These are phyloP conservation scores for Phialophora verrucosa DNA, from an alignment of 2,329 filamentous ascomycete genomes.

Conservation along the genomic window DNA sequence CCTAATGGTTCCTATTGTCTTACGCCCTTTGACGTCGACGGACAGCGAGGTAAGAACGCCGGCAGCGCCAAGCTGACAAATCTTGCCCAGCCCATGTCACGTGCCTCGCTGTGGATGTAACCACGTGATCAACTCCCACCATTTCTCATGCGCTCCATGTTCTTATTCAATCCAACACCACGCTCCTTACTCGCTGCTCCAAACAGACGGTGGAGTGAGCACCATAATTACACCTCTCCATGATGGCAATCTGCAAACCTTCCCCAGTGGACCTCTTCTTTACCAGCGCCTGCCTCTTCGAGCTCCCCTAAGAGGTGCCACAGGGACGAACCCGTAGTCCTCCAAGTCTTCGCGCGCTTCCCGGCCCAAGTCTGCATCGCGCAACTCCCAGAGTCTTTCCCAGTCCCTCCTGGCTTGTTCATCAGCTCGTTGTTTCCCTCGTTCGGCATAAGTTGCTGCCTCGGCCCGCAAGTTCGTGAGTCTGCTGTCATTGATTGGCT, in stretches of 20 bases:
- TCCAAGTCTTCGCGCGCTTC: conserved; percentile 3
- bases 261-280: not conserved
- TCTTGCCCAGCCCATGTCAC: not conserved
- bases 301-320: not conserved
- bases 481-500: conserved; percentile 1
- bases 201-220: not conserved
- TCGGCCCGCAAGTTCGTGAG: conserved; percentile 4
- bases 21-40: conserved; percentile 3
- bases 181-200: not conserved
- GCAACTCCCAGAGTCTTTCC: conserved; percentile 8
- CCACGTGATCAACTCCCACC: not conserved
- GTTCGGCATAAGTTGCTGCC: conserved; percentile 6
- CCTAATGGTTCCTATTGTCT: not conserved
- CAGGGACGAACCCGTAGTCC: conserved; percentile 8
- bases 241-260: not conserved
- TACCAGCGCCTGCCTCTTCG: not conserved
- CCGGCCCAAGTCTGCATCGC: conserved; percentile 5
- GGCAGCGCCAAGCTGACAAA: conserved; percentile 3
- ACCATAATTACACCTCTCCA: not conserved
- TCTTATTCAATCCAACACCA: not conserved
- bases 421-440: conserved; percentile 5
- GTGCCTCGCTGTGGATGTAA: not conserved
- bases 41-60: not conserved
- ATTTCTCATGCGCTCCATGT: not conserved
- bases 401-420: conserved; percentile 11